These are phyloP conservation scores for Hsuehochloa calcarea DNA, from an alignment of 176 grass and related monocot genomes.

Conservation along the genomic window DNA sequence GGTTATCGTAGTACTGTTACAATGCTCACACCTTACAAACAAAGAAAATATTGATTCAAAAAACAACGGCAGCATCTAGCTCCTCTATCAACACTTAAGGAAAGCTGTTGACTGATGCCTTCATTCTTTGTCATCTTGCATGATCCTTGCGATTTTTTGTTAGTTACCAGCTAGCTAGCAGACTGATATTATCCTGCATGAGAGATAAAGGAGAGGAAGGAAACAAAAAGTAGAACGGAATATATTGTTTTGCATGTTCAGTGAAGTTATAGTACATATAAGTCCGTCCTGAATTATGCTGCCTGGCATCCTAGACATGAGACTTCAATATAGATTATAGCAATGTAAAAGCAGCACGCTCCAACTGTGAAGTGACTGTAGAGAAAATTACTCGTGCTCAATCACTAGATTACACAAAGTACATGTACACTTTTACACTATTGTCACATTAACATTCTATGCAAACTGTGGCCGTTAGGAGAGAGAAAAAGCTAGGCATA, in stretches of 20 bases:
- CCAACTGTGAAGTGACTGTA: constrained; percentile 12
- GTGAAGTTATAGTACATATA: constrained; percentile 13
- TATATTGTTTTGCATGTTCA: constrained; percentile 16
- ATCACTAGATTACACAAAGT: constrained; percentile 35
- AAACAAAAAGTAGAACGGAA: not conserved
- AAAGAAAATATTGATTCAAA: not conserved
- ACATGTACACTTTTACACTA: constrained; percentile 53
- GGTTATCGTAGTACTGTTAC: not conserved
- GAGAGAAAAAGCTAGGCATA: constrained; percentile 31
- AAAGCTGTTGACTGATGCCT: not conserved
- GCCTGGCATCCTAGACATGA: constrained; percentile 16
- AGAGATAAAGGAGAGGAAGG: constrained; percentile 21
- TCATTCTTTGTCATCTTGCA: constrained; percentile 21
- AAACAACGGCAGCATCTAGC: not conserved
- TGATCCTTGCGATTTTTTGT: not conserved
- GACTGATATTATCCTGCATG: constrained; percentile 41
- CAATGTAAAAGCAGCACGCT: constrained; percentile 20
- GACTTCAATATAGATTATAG: not conserved
- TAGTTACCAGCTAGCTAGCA: constrained; percentile 11
- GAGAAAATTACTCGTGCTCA: constrained; percentile 37
- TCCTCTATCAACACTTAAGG: not conserved
- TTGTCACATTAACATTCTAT: constrained; percentile 43
- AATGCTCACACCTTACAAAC: not conserved
- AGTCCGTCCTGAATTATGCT: not conserved
- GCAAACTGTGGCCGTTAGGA: constrained; percentile 10